A percentile compares a stretch with the other conserved stretches of the same genome.
phyloP scores from a whole-genome alignment of 1,139 yeast genomes.

The Geotrichum citri-aurantii region DNA sequence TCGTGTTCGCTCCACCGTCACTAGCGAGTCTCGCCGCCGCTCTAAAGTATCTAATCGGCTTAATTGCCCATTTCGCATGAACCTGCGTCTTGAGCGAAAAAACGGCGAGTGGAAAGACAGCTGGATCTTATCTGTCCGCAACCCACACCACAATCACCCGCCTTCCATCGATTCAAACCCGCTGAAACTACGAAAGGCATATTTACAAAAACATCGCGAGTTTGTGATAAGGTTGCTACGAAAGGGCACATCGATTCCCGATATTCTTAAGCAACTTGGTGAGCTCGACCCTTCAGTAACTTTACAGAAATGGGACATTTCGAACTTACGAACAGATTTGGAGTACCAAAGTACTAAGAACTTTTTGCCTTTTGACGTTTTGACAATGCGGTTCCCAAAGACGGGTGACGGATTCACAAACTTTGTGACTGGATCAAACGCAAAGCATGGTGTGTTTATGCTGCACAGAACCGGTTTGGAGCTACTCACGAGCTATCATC shows the following conservation, averaged over 20 bases:
- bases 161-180: not conserved
- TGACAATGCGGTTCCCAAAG: slow-evolving; percentile 2
- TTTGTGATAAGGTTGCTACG: not conserved
- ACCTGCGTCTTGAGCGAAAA: not conserved
- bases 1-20: not conserved
- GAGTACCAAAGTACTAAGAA: not conserved
- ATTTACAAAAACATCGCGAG: not conserved
- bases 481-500: not conserved
- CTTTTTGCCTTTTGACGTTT: not conserved
- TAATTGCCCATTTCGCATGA: not conserved
- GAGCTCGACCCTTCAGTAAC: not conserved
- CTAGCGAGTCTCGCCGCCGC: not conserved
- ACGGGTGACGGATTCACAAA: slow-evolving; percentile 3
- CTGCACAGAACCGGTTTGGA: not conserved
- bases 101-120: not conserved
- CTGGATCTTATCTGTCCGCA: not conserved
- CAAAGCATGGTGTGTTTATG: not conserved
- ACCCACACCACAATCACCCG: slow-evolving; percentile 1
- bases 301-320: not conserved
- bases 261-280: not conserved
- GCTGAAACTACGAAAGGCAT: not conserved
- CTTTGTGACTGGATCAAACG: not conserved
- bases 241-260: not conserved
- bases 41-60: not conserved
- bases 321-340: not conserved